Percentiles rank a stretch among this genome's conserved stretches.
Evolutionary conservation across 257 asterid species (phyloP).

Genomic region (Rubia yunnanensis): DNA sequence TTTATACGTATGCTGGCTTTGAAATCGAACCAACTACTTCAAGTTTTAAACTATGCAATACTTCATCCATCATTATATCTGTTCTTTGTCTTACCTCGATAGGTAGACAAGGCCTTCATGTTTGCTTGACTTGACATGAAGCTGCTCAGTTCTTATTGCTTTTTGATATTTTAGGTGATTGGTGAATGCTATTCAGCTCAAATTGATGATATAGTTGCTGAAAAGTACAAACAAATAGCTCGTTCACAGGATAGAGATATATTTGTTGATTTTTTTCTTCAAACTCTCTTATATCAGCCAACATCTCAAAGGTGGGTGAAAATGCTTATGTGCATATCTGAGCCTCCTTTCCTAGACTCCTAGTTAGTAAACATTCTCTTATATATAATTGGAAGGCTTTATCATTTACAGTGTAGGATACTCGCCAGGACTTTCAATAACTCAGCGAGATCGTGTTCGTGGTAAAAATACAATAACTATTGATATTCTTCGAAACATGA

Average conservation of each 20-base stretch:
- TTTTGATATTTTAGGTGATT: conserved; percentile 58
- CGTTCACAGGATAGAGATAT: conserved; percentile 60
- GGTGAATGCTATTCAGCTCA: conserved; percentile 76
- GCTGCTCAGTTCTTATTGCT: conserved; percentile 6
- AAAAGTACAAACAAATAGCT: conserved; percentile 39
- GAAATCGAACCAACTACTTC: background rate
- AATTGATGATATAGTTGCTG: conserved; percentile 51
- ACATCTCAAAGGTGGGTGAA: conserved; percentile 57
- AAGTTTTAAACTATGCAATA: background rate
- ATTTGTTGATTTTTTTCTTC: conserved; percentile 87
- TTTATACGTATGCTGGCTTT: background rate
- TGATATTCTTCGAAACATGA: conserved; percentile 49
- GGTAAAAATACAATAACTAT: conserved; percentile 57
- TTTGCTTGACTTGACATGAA: background rate
- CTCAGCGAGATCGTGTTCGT: conserved; percentile 71
- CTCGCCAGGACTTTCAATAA: conserved; percentile 77
- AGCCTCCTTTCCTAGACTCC: background rate
- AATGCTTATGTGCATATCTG: conserved; percentile 4
- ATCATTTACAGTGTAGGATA: conserved; percentile 46
- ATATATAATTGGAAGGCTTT: conserved; percentile 19
- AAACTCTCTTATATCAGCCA: conserved; percentile 71
- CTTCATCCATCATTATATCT: background rate
- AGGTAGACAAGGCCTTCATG: background rate
- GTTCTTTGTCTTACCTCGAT: background rate
- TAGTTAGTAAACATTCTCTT: background rate